phyloP scores from a whole-genome alignment of 2,329 filamentous ascomycete genomes.

The Aaosphaeria pasadenensis region DNA sequence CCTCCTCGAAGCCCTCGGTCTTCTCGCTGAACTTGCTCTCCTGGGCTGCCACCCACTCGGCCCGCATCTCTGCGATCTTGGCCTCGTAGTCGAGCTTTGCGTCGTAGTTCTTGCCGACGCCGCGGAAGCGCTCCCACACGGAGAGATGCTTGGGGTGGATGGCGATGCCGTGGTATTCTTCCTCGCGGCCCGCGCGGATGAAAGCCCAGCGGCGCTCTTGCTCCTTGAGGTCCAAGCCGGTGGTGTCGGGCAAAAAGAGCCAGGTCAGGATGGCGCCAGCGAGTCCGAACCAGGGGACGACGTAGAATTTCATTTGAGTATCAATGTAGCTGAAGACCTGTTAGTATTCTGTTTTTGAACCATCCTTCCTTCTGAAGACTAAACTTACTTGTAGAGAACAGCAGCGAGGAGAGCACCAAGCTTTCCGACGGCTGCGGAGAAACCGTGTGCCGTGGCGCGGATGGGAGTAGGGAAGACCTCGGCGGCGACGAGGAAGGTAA shows the following conservation, averaged over 20 bases:
- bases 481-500: slow-evolving; percentile 93
- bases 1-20: slow-evolving; percentile 31
- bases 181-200: slow-evolving; percentile 71
- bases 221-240: slow-evolving; percentile 93
- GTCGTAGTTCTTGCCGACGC: slow-evolving; percentile 79
- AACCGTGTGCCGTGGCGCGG: slow-evolving; percentile 88
- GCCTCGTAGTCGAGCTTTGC: slow-evolving; percentile 77
- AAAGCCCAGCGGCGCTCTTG: slow-evolving; percentile 92
- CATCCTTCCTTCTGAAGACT: too few species aligned
- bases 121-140: slow-evolving; percentile 78
- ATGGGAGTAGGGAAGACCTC: slow-evolving; percentile 96
- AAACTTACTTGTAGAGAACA: slow-evolving; percentile 69
- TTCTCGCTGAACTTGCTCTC: slow-evolving; percentile 51
- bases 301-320: slow-evolving; percentile 79
- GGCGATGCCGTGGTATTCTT: slow-evolving; percentile 90
- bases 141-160: slow-evolving; percentile 87
- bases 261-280: slow-evolving; percentile 78
- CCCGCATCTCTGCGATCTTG: slow-evolving; percentile 79
- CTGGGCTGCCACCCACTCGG: slow-evolving; percentile 55
- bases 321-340: slow-evolving; percentile 64
- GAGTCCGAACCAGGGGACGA: slow-evolving; percentile 94
- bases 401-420: slow-evolving; percentile 81
- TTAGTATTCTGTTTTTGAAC: too few species aligned
- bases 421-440: slow-evolving; percentile 90
- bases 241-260: slow-evolving; percentile 93